Evolutionary conservation across 768 basidiomycete species (phyloP).

Genomic region (Hygrophorus pudorinus): DNA sequence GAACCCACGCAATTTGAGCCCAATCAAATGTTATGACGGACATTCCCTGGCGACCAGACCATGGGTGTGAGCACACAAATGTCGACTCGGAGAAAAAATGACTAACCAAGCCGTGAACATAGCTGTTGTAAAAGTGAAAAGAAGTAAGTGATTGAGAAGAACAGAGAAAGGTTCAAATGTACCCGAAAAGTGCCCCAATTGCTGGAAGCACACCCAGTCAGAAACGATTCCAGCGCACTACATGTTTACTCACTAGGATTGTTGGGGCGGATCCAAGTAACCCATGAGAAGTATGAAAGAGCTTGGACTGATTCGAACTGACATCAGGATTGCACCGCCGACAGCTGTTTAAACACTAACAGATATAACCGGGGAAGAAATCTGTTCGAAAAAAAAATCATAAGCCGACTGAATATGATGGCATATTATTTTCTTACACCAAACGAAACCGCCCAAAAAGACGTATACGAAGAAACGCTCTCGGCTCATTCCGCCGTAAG

Average conservation of each 20-base stretch:
- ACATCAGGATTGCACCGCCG: too few species aligned
- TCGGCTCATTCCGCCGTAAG: constrained; percentile 56
- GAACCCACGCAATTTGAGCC: constrained; percentile 36
- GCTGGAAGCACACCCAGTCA: too few species aligned
- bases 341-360: too few species aligned
- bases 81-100: too few species aligned
- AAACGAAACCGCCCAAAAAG: constrained; percentile 45
- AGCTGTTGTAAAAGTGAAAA: neutral
- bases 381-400: neutral
- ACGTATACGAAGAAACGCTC: constrained; percentile 69
- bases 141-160: too few species aligned
- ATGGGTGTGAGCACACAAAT: neutral
- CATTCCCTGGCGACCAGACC: too few species aligned
- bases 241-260: constrained; percentile 26
- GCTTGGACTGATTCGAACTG: constrained; percentile 29
- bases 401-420: too few species aligned
- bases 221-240: too few species aligned
- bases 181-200: constrained; percentile 45
- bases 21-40: constrained; percentile 46
- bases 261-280: constrained; percentile 58
- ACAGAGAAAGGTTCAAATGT: neutral
- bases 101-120: constrained; percentile 13
- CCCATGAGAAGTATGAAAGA: constrained; percentile 51
- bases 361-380: constrained; percentile 64
- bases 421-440: constrained; percentile 24